phyloP scores from a whole-genome alignment of 1,284 basidiomycete species.

The Schizophyllum commune region DNA sequence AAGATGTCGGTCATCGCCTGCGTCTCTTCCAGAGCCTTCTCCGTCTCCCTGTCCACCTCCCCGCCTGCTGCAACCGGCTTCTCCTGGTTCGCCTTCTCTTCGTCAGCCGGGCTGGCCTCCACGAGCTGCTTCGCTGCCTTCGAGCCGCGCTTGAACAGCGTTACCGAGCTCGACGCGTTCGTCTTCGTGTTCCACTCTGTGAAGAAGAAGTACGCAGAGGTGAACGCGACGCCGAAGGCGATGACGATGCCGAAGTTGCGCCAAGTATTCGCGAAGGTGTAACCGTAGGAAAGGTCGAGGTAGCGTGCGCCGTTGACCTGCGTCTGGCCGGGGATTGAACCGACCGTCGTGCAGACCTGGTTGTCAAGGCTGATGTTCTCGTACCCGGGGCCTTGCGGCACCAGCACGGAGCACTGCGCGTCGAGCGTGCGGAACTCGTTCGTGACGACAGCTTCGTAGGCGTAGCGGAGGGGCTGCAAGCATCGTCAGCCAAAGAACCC shows the following conservation, averaged over 20 bases:
- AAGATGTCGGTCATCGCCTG: constrained; percentile 34
- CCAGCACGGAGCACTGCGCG: constrained; percentile 33
- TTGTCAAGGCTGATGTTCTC: constrained; percentile 35
- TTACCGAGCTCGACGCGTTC: constrained; percentile 23
- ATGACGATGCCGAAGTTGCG: constrained; percentile 48
- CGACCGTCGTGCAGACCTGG: constrained; percentile 49
- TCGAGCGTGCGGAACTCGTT: constrained; percentile 48
- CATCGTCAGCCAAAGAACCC: constrained; percentile 3
- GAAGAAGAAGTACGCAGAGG: constrained; percentile 41
- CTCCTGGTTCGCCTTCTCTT: constrained; percentile 13
- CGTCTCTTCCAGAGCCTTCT: constrained; percentile 11
- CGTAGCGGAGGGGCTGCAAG: constrained; percentile 26
- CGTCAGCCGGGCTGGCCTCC: constrained; percentile 14
- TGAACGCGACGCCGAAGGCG: constrained; percentile 41
- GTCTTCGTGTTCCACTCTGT: constrained; percentile 37
- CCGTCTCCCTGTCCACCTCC: constrained; percentile 5
- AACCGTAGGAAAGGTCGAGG: constrained; percentile 42
- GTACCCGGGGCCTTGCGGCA: constrained; percentile 40
- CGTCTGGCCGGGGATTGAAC: constrained; percentile 32
- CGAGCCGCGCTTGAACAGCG: constrained; percentile 33
- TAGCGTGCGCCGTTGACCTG: constrained; percentile 45
- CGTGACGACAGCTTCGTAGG: constrained; percentile 39
- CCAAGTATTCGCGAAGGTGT: constrained; percentile 46
- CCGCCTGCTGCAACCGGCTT: constrained; percentile 7
- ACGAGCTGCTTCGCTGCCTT: constrained; percentile 12